Base-by-base conservation (phyloP, 768 basidiomycete genomes). In the Gautieria morchelliformis region DNA sequence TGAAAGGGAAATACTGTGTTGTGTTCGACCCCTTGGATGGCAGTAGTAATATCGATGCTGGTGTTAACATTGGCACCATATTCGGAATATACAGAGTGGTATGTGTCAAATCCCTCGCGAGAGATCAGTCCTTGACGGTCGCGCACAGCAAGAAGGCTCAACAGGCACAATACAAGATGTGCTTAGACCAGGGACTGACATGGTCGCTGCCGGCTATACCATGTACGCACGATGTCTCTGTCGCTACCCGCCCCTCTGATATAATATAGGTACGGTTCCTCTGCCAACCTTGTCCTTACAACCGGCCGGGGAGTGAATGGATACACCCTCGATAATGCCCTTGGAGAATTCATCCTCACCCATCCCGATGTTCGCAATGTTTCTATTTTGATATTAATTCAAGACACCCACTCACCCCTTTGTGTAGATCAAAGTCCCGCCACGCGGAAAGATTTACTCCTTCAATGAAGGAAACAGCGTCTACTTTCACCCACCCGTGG, bases 401-500 rank as follows among this genome's bases (percentile, higher is more conserved):
- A 17, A 40, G 27, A 10, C 19, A 39, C 14, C 32, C n/a, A 15
- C 53, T 58, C 35, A 49, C 42, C 20, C 1, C 17, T 44, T 27
- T 48, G 9, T 22, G 33, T 66, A 90, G 88, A 99, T 99, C 72
- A 81, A 83, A 71, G 91, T 99, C 62, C 96, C 96, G 7, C 62
- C 83, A 10, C 85, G 96, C 51, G 96, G 96, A 63, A 98, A 98
- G 75, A 99, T 99, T 67, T 99, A 99, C 75, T 97, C 94, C 3
- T 95, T 98, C 79, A 99, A 99, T 70, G 96, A 99, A 74, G 96
- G 96, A 60, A 99, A 99, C 75, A 82, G 93, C 33, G 78, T 91
- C 79, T 94, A 94, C 74, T 98, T 96, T 77, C 75, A 93, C 70
- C 71, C 80, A 48, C 93, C 89, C 17, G 88, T 90, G 49, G 73